phyloP scores from a whole-genome alignment of 1,284 basidiomycete species.

The Vanrija humicola region DNA sequence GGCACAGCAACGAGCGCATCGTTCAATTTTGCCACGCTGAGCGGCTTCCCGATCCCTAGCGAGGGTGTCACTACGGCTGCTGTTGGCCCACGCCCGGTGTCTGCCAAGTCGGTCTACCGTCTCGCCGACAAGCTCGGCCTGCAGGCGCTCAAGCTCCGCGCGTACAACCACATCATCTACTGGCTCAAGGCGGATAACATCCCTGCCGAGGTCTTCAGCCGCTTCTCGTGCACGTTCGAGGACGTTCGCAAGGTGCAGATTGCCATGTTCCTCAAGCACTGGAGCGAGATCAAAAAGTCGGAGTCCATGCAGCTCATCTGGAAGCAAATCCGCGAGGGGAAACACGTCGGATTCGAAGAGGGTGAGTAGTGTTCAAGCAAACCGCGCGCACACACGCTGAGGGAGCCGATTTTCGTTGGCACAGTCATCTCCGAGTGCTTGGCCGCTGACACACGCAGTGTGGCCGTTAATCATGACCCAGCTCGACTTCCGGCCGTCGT shows the following conservation, averaged over 20 bases:
- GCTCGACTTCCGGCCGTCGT: conserved; percentile 22
- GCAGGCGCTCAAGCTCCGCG: conserved; percentile 41
- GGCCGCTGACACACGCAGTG: conserved; percentile 14
- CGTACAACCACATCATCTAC: conserved; percentile 65
- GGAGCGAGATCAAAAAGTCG: conserved; percentile 73
- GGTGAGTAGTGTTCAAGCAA: conserved; percentile 32
- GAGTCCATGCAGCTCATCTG: conserved; percentile 77
- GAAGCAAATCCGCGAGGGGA: conserved; percentile 71
- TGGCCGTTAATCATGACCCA: conserved; percentile 35
- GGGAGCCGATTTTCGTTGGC: not conserved
- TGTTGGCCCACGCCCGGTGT: conserved; percentile 67
- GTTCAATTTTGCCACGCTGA: too few species aligned
- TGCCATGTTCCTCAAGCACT: conserved; percentile 71
- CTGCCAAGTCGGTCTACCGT: conserved; percentile 80
- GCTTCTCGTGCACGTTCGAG: conserved; percentile 74
- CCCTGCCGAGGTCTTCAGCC: conserved; percentile 78
- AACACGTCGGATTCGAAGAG: conserved; percentile 68
- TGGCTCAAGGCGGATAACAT: conserved; percentile 74
- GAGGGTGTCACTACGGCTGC: not conserved
- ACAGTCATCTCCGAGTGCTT: too few species aligned
- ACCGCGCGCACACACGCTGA: not conserved
- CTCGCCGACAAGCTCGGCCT: conserved; percentile 66
- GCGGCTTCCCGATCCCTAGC: not conserved
- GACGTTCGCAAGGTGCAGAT: conserved; percentile 79
- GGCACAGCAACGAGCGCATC: not conserved